phyloP scores from a whole-genome alignment of 352 stramenopile genomes.

The Phytophthora podocarpi region DNA sequence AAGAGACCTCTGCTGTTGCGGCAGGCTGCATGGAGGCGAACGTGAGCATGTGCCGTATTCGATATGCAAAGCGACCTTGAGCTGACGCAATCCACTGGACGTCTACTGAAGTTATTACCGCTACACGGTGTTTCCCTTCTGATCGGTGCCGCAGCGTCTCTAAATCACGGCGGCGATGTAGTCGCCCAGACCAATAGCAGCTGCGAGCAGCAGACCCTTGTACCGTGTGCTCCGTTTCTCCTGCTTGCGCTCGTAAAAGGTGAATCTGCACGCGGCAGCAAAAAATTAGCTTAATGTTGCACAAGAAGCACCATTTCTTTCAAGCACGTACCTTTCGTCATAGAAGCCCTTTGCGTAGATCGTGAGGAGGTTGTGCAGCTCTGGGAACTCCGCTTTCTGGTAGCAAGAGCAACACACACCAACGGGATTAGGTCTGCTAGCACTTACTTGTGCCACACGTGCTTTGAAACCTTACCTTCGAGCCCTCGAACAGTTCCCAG shows the following conservation, averaged over 20 bases:
- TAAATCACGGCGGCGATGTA: constrained; percentile 56
- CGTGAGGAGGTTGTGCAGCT: constrained; percentile 61
- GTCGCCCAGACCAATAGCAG: constrained; percentile 57
- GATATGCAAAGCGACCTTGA: background rate
- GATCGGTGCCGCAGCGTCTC: background rate
- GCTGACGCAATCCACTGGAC: background rate
- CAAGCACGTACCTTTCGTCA: constrained; percentile 50
- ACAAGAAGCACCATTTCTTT: background rate
- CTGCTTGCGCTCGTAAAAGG: constrained; percentile 60
- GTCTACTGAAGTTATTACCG: background rate
- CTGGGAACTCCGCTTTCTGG: constrained; percentile 61
- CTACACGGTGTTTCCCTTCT: background rate
- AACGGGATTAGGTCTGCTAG: background rate
- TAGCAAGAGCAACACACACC: background rate
- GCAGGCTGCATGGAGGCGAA: no score
- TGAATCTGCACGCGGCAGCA: constrained; percentile 38
- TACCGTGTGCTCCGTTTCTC: constrained; percentile 58
- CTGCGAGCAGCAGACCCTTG: constrained; percentile 57
- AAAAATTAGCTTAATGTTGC: background rate
- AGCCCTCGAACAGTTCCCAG: constrained; percentile 69
- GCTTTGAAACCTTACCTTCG: constrained; percentile 40
- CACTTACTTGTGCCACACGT: background rate
- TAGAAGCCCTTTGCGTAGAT: constrained; percentile 80
- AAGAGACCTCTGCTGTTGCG: no score
- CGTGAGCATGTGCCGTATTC: background rate